A percentile compares a stretch with the other conserved stretches of the same genome.
Conservation (phyloP, 2,329 filamentous ascomycete genomes). For the Aspergillus hiratsukae region DNA sequence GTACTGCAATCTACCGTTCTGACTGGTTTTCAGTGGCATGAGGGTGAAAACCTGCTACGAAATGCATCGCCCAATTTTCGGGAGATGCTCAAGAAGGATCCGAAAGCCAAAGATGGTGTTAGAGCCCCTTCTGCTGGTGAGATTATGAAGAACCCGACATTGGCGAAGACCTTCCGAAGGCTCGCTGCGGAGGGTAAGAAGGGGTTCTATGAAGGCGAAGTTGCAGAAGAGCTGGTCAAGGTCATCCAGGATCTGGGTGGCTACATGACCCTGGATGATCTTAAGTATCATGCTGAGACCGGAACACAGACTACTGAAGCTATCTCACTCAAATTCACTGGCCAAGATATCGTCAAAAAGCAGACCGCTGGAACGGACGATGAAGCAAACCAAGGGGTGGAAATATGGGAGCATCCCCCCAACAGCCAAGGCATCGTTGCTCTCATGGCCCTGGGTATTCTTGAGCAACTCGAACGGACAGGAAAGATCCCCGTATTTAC, state of each 20-base stretch:
- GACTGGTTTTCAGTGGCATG: slow-evolving; percentile 55
- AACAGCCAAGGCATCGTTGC: slow-evolving; percentile 96
- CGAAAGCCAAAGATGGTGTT: slow-evolving; percentile 61
- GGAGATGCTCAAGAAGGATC: slow-evolving; percentile 82
- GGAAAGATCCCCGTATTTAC: slow-evolving; percentile 70
- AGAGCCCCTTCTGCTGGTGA: slow-evolving; percentile 76
- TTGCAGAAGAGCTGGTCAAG: slow-evolving; percentile 76
- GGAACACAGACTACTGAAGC: slow-evolving; percentile 78
- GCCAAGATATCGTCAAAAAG: slow-evolving; percentile 54
- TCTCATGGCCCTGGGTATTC: slow-evolving; percentile 86
- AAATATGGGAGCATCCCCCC: slow-evolving; percentile 94
- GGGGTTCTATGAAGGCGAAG: slow-evolving; percentile 82
- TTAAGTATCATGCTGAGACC: slow-evolving; percentile 67
- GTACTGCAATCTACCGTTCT: neutral
- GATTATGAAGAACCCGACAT: slow-evolving; percentile 77
- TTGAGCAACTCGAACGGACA: slow-evolving; percentile 75
- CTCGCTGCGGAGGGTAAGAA: slow-evolving; percentile 77
- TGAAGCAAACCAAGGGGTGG: slow-evolving; percentile 49
- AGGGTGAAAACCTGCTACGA: slow-evolving; percentile 59
- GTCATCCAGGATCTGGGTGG: slow-evolving; percentile 74
- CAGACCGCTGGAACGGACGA: slow-evolving; percentile 44
- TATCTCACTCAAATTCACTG: slow-evolving; percentile 74
- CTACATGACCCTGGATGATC: slow-evolving; percentile 71
- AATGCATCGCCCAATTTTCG: slow-evolving; percentile 76
- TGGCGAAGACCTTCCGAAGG: slow-evolving; percentile 75